Evolutionary conservation across 352 stramenopile genomes (phyloP).

Genomic region (Globisporangium spinosum): DNA sequence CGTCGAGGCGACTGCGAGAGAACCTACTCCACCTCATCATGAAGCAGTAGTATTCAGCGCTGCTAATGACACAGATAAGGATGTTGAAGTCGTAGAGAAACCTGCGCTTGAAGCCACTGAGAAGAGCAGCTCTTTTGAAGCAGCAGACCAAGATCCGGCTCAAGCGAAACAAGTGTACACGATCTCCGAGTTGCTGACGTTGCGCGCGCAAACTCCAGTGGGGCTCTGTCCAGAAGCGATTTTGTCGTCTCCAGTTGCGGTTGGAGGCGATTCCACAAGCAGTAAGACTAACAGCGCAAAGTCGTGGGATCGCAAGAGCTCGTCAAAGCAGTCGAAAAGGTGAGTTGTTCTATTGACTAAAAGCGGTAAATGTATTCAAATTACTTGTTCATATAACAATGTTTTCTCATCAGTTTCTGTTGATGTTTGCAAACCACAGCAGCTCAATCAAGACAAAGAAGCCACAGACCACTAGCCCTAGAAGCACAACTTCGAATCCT

Average conservation of each 20-base stretch:
- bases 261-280: background rate
- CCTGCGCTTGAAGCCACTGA: background rate
- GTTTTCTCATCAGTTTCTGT: background rate
- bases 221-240: slow-evolving; percentile 8
- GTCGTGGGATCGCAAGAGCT: background rate
- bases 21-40: background rate
- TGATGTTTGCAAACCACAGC: background rate
- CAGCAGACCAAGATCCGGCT: background rate
- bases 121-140: background rate
- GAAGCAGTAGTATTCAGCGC: background rate
- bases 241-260: slow-evolving; percentile 9
- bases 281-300: background rate
- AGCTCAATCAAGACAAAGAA: background rate
- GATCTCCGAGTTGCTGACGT: slow-evolving; percentile 11
- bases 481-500: background rate
- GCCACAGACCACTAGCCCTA: background rate
- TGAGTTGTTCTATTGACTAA: background rate
- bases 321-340: slow-evolving; percentile 5
- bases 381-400: background rate
- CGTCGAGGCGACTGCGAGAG: background rate
- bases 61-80: background rate
- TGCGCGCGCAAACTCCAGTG: background rate
- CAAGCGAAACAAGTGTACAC: slow-evolving; percentile 13
- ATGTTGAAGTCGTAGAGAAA: background rate
- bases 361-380: background rate